phyloP scores from a whole-genome alignment of 768 basidiomycete genomes.

The Rubroboletus pulcherrimus region DNA sequence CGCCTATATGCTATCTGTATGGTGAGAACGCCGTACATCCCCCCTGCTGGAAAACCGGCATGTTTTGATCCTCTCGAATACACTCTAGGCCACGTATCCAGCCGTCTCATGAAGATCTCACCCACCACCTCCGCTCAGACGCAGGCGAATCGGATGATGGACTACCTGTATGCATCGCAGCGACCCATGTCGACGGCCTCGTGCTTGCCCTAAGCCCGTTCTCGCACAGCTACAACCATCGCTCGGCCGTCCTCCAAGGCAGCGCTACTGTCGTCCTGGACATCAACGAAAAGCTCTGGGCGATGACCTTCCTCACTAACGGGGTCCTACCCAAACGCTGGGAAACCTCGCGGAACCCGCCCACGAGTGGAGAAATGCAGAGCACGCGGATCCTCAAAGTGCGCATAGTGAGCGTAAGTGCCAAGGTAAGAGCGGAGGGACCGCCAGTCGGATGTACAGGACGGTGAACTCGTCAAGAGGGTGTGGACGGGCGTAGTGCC shows the following conservation, averaged over 20 bases:
- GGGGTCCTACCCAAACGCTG: constrained; percentile 22
- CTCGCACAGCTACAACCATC: constrained; percentile 27
- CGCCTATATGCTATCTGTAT: constrained; percentile 20
- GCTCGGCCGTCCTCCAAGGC: constrained; percentile 23
- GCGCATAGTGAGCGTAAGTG: constrained; percentile 18
- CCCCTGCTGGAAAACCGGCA: too few species aligned
- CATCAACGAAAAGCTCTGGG: constrained; percentile 24
- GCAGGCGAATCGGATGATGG: constrained; percentile 1
- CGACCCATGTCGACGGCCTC: constrained; percentile 24
- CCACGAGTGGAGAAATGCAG: constrained; percentile 21
- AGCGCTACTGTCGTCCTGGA: constrained; percentile 13
- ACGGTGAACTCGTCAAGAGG: constrained; percentile 10
- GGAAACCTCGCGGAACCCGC: constrained; percentile 26
- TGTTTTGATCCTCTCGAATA: neutral
- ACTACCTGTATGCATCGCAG: constrained; percentile 22
- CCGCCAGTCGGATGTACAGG: constrained; percentile 15
- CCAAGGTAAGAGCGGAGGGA: constrained; percentile 23
- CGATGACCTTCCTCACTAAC: constrained; percentile 20
- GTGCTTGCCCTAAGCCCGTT: constrained; percentile 23
- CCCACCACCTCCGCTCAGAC: neutral
- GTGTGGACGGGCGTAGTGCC: constrained; percentile 28
- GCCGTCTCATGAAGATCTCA: constrained; percentile 27
- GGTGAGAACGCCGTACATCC: constrained; percentile 2
- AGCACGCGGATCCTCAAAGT: constrained; percentile 24
- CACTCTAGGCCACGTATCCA: constrained; percentile 18